Evolutionary conservation across 768 basidiomycete genomes (phyloP), one percentile per base, ranked within the genome.

Genomic region (Kwoniella botswanensis): DNA sequence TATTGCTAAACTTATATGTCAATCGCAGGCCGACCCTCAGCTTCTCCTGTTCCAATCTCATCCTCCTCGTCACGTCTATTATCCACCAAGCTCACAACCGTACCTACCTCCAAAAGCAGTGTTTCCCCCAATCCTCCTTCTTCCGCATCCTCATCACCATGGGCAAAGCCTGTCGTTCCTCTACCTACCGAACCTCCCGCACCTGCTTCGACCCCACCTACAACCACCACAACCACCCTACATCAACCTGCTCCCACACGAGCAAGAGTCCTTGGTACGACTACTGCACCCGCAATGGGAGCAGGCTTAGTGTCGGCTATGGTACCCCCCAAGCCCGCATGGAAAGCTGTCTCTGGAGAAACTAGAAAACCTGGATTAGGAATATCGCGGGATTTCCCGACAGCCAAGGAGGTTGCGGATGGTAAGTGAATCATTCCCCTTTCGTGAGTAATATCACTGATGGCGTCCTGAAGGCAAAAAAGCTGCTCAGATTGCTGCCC

Each of bases 391-490:
- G 95, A 98, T 73, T 99, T 99, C 81, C 97, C 97, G 7, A 99
- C 97, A 5, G 94, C 96, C 57, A 93, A 93, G 46, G 97, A 99
- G 85, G 93, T 94, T 55, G 93, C 93, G 7, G 90, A 91, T 85
- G 91, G 93, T 91, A 75, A 76, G 88, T 86, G 22, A 50, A 42
- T 53, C 41, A 44, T 24, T n/a, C 2, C n/a, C 9, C 43, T 53
- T 58, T 21, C 57, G 52, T 62, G 29, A 10, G 17, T 5, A 41
- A 21, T 52, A 9, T n/a, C 35, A 53, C 66, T 75, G 46, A 78
- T 24, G 22, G 9, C 3, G 21, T 52, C 21, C 1, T 17, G 52
- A 50, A 75, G 75, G 75, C 29, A 76, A 81, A 57, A 74, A 69
- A 53, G 72, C 71, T 22, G 83, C 82, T 63, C 76, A 81, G 71